phyloP scores from a whole-genome alignment of 2,329 filamentous ascomycete species.

The Colletotrichum tropicicola region DNA sequence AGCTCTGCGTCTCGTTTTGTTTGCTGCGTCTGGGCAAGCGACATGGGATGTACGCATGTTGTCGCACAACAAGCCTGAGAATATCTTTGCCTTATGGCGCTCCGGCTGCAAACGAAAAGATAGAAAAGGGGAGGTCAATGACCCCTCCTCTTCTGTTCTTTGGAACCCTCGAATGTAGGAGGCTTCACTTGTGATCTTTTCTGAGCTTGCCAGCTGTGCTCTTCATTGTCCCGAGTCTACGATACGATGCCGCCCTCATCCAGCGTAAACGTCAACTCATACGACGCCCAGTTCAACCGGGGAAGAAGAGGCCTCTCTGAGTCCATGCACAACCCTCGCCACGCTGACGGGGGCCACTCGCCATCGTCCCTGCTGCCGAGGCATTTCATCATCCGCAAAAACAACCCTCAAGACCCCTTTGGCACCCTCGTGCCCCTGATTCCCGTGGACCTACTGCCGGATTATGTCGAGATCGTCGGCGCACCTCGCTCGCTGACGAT shows the following conservation, averaged over 20 bases:
- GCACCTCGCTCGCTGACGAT: slow-evolving; percentile 51
- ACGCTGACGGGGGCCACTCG: neutral
- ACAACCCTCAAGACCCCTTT: slow-evolving; percentile 28
- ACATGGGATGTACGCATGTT: neutral
- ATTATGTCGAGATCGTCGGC: slow-evolving; percentile 52
- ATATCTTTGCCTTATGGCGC: neutral
- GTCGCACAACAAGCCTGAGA: neutral
- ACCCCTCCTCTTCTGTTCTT: neutral
- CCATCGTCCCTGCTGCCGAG: slow-evolving; percentile 32
- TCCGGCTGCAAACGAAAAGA: neutral
- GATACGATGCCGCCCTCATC: neutral
- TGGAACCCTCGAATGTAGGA: no score
- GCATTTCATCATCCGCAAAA: slow-evolving; percentile 51
- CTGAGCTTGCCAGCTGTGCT: neutral
- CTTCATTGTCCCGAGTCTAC: neutral
- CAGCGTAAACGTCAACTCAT: neutral
- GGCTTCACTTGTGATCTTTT: neutral
- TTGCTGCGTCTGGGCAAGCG: neutral
- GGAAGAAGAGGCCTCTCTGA: slow-evolving; percentile 18
- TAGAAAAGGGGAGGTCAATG: neutral
- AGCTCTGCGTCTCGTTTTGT: neutral
- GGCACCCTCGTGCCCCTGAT: slow-evolving; percentile 60
- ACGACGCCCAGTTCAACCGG: neutral
- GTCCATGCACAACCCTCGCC: slow-evolving; percentile 25
- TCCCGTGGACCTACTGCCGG: slow-evolving; percentile 60